phyloP scores from a whole-genome alignment of 2,329 filamentous ascomycete species.

The Microsporum ferrugineum region DNA sequence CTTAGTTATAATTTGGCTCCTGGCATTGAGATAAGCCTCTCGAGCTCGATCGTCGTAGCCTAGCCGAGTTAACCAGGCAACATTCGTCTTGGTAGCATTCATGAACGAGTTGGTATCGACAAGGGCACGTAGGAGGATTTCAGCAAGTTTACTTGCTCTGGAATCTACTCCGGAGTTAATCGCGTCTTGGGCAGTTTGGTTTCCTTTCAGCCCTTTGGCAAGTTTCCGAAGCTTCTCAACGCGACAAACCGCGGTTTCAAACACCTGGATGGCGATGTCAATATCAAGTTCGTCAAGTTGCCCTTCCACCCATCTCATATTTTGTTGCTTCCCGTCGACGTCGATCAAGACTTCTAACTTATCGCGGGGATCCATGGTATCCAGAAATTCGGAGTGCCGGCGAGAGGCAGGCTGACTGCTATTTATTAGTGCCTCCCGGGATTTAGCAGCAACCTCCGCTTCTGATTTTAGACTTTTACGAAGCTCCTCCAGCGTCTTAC shows the following conservation, averaged over 20 bases:
- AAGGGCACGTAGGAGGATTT: slow-evolving; percentile 64
- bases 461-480: slow-evolving; percentile 76
- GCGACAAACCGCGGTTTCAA: slow-evolving; percentile 69
- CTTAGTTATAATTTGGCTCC: slow-evolving; percentile 66
- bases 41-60: slow-evolving; percentile 84
- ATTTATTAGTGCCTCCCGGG: slow-evolving; percentile 71
- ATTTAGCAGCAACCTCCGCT: slow-evolving; percentile 74
- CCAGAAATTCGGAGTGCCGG: slow-evolving; percentile 68
- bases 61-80: slow-evolving; percentile 71
- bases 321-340: slow-evolving; percentile 92
- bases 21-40: slow-evolving; percentile 71
- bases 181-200: slow-evolving; percentile 77
- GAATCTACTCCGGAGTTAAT: slow-evolving; percentile 87
- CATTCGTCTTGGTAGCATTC: slow-evolving; percentile 65
- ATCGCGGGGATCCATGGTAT: slow-evolving; percentile 67
- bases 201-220: slow-evolving; percentile 69
- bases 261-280: slow-evolving; percentile 79
- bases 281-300: slow-evolving; percentile 96
- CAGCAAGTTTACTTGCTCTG: slow-evolving; percentile 64
- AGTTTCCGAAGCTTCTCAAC: slow-evolving; percentile 78
- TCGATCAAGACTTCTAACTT: slow-evolving; percentile 68
- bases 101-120: slow-evolving; percentile 66
- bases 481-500: slow-evolving; percentile 85
- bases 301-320: slow-evolving; percentile 85
- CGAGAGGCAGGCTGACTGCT: slow-evolving; percentile 59